Evolutionary conservation across 176 grass and related monocot species (phyloP).

Genomic region (Oryza officinalis): DNA sequence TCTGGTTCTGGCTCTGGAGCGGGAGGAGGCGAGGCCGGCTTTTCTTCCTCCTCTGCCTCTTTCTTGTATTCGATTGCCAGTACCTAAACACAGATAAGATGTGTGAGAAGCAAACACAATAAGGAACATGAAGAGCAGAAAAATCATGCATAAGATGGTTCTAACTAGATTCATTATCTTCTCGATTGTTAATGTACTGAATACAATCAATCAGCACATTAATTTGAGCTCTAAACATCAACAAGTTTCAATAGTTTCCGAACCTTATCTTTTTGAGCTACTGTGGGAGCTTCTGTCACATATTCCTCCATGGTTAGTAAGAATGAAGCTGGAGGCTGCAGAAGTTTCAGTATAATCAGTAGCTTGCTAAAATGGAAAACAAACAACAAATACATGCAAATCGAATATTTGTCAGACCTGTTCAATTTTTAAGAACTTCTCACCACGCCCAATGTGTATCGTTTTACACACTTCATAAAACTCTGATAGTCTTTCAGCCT

Average conservation of each 20-base stretch:
- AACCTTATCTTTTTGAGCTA: constrained; percentile 70
- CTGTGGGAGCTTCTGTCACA: constrained; percentile 77
- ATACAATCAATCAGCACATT: constrained; percentile 14
- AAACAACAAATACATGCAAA: not conserved
- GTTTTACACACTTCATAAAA: constrained; percentile 99
- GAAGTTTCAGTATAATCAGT: constrained; percentile 33
- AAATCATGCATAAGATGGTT: not conserved
- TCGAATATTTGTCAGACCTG: constrained; percentile 55
- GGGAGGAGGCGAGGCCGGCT: constrained; percentile 51
- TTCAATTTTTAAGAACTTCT: constrained; percentile 93
- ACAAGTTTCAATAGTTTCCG: constrained; percentile 15
- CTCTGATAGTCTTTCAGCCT: constrained; percentile 91
- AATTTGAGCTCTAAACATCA: constrained; percentile 15
- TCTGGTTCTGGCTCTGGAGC: constrained; percentile 44
- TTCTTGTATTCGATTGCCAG: constrained; percentile 98
- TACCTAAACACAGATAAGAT: constrained; percentile 49
- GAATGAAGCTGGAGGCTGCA: constrained; percentile 93
- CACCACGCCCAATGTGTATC: constrained; percentile 81
- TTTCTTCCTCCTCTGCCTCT: constrained; percentile 70
- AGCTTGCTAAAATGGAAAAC: constrained; percentile 4
- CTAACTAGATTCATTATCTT: not conserved
- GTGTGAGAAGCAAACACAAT: constrained; percentile 8
- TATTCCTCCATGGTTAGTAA: constrained; percentile 96
- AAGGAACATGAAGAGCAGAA: not conserved
- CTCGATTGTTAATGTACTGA: not conserved